phyloP scores from a whole-genome alignment of 768 basidiomycete species.

The Termitomyces heimii region DNA sequence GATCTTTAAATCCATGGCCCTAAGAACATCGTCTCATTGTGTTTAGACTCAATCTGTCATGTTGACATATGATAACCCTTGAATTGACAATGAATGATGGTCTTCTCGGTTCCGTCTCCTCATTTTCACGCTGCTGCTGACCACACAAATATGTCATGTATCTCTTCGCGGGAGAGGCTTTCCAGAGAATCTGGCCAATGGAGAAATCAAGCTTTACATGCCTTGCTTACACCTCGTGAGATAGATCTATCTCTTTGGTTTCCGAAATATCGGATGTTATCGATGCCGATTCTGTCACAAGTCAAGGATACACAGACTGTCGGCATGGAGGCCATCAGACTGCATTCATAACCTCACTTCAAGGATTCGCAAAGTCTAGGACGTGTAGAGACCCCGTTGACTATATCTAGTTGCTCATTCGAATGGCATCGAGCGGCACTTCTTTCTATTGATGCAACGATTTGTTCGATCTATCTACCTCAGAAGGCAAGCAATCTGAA shows the following conservation, averaged over 20 bases:
- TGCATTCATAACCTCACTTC: neutral
- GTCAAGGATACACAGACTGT: neutral
- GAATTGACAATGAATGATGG: neutral
- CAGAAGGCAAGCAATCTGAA: neutral
- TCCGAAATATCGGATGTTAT: neutral
- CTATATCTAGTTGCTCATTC: neutral
- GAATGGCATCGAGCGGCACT: no score
- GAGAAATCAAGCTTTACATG: neutral
- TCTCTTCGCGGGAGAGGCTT: neutral
- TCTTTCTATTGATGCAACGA: neutral
- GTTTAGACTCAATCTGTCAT: neutral
- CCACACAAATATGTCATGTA: neutral
- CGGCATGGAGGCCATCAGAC: neutral
- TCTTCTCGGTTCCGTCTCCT: neutral
- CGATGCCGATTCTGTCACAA: neutral
- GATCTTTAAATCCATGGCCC: neutral
- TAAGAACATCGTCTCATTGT: neutral
- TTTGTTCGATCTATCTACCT: neutral
- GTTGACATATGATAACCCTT: neutral
- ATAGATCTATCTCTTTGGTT: neutral
- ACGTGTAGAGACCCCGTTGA: neutral
- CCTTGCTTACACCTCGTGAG: neutral
- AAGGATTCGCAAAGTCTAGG: neutral
- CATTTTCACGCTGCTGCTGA: neutral
- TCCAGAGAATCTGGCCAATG: neutral